Evolutionary conservation across 1,284 basidiomycete species (phyloP).

Genomic region (Spongispora temasekensis): DNA sequence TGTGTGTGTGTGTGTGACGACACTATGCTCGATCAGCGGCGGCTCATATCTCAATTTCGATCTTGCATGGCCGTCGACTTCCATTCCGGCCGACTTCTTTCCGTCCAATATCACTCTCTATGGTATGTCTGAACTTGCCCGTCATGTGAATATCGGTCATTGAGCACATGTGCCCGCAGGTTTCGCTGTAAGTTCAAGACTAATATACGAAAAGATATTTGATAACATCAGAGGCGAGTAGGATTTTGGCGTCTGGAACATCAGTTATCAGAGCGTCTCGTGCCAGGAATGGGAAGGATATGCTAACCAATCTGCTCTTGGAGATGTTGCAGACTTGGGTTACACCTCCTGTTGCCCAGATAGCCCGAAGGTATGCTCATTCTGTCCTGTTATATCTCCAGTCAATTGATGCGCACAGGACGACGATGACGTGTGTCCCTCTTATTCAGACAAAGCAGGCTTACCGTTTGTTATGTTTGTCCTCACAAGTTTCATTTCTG

Average conservation of each 20-base stretch:
- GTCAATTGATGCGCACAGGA: slow-evolving; percentile 39
- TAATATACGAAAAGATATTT: background rate
- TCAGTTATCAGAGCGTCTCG: slow-evolving; percentile 62
- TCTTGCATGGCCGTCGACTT: slow-evolving; percentile 70
- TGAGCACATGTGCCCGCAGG: slow-evolving; percentile 31
- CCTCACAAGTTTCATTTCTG: slow-evolving; percentile 2
- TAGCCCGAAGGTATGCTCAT: slow-evolving; percentile 53
- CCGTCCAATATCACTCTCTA: slow-evolving; percentile 64
- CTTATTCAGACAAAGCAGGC: slow-evolving; percentile 68
- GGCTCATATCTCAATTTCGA: slow-evolving; percentile 75
- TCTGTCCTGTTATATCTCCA: background rate
- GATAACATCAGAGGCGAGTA: slow-evolving; percentile 25
- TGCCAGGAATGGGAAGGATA: slow-evolving; percentile 67
- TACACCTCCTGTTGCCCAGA: slow-evolving; percentile 68
- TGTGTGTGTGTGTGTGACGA: background rate
- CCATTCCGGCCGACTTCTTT: slow-evolving; percentile 70
- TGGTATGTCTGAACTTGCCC: slow-evolving; percentile 39
- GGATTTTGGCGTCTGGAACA: slow-evolving; percentile 85
- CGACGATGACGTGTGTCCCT: slow-evolving; percentile 62
- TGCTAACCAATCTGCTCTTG: slow-evolving; percentile 59
- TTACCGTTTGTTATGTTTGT: slow-evolving; percentile 53
- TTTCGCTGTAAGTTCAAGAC: slow-evolving; percentile 42
- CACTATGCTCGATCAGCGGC: slow-evolving; percentile 49
- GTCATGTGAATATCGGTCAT: background rate
- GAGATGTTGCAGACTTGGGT: slow-evolving; percentile 57